Evolutionary conservation across 2,329 filamentous ascomycete species (phyloP), one percentile per base, ranked within the genome.

Genomic region (Aaosphaeria pasadenensis): DNA sequence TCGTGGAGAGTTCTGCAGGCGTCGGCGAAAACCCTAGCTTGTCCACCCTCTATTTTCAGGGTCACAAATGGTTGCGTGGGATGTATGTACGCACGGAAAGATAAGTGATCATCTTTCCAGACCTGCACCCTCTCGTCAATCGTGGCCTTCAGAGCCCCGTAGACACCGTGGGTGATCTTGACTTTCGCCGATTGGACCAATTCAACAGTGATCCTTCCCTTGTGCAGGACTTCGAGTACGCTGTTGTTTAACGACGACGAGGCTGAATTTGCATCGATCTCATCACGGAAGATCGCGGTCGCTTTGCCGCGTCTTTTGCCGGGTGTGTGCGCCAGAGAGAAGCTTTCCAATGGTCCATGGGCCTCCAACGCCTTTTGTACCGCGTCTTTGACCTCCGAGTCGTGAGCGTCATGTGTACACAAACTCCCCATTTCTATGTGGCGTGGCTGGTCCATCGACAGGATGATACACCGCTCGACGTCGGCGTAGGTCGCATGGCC

Each of bases 41-140:
- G 17, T 2, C 17, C 60, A 0, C 73, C 70, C 51, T 74, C 72
- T 13, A 77, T 49, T 46, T 70, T 72, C 31, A 77, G 46, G 5
- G 65, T 58, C 4, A 58, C 60, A 41, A 69, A 67, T 36, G 58
- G 62, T 24, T 61, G 52, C 2, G 45, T 17, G 6, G 56, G 43
- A 31, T 61, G 57, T 3, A 42, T 42, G 43, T 69, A 71, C 1
- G 48, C 46, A 24, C 58, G 59, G 43, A 69, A 60, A 30, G 41
- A 47, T 13, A 70, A 7, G 47, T 68, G 57, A 4, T 66, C 49
- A 5, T 50, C 38, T 39, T 57, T 56, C 73, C 72, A 77, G 1
- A 6, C 47, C 1, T 47, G 41, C 24, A 52, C 56, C 0, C 66
- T 50, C 2, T 51, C 29, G 5, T 63, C 53, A 4, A 77, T 58